A percentile compares a stretch with the other conserved stretches of the same genome.
phyloP scores from a whole-genome alignment of 495 filamentous ascomycete species.

The Bryoglossum gracile region DNA sequence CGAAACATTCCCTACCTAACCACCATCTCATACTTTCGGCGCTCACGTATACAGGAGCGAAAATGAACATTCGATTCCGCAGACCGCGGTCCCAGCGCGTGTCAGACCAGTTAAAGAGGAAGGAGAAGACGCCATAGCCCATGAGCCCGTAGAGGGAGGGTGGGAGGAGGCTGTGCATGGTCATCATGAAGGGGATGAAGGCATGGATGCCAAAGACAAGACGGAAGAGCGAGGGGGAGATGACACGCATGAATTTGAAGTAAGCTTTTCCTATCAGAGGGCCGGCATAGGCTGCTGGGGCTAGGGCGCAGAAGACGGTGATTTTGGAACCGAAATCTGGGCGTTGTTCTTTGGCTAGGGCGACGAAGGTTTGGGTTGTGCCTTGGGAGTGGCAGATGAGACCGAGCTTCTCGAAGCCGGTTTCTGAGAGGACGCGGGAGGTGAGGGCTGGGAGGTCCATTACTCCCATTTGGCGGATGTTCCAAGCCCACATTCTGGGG shows the following conservation, averaged over 20 bases:
- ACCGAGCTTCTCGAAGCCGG: constrained; percentile 75
- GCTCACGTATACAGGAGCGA: constrained; percentile 83
- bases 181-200: constrained; percentile 95
- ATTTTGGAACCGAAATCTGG: constrained; percentile 80
- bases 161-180: constrained; percentile 60
- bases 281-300: constrained; percentile 87
- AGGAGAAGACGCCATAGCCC: constrained; percentile 85
- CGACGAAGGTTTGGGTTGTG: constrained; percentile 83
- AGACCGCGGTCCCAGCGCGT: constrained; percentile 76
- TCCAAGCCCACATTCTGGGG: constrained; percentile 97
- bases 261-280: constrained; percentile 80
- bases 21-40: constrained; percentile 95
- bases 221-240: constrained; percentile 69
- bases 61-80: constrained; percentile 81
- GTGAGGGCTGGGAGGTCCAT: constrained; percentile 87
- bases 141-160: constrained; percentile 70
- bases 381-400: constrained; percentile 88
- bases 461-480: constrained; percentile 88
- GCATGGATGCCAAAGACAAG: constrained; percentile 87
- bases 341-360: constrained; percentile 84
- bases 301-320: constrained; percentile 87
- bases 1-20: constrained; percentile 87
- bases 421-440: constrained; percentile 73
- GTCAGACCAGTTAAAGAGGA: constrained; percentile 88
- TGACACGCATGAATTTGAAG: constrained; percentile 84